A percentile compares a stretch with the other conserved stretches of the same genome.
Conservation (phyloP, 1,284 basidiomycete genomes). For the Earliella scabrosa region DNA sequence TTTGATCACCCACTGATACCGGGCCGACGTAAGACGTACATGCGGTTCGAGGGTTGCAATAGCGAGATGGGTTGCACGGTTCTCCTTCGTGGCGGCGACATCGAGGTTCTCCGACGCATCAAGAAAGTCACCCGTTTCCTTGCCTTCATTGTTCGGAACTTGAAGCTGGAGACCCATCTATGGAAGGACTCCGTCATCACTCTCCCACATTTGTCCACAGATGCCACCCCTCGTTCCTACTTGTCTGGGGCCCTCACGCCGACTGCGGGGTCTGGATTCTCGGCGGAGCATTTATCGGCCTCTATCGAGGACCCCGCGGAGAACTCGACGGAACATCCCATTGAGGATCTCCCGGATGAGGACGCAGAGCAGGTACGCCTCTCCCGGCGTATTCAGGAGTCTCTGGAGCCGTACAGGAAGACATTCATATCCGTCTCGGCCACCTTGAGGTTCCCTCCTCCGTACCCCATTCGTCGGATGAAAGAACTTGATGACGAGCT, state of each 20-base stretch:
- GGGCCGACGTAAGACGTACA: conserved; percentile 90
- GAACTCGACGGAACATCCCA: conserved; percentile 15
- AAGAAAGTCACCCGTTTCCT: conserved; percentile 94
- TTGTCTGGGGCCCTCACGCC: conserved; percentile 20
- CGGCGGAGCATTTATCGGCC: conserved; percentile 6
- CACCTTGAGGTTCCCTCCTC: conserved; percentile 88
- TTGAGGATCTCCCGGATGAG: conserved; percentile 66
- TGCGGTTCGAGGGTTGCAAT: conserved; percentile 96
- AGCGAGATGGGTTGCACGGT: conserved; percentile 94
- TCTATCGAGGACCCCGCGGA: conserved; percentile 27
- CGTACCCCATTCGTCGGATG: conserved; percentile 86
- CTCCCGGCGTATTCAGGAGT: conserved; percentile 75
- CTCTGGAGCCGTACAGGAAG: conserved; percentile 80
- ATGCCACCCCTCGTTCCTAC: conserved; percentile 59
- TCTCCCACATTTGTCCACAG: conserved; percentile 65
- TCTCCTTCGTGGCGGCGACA: conserved; percentile 88
- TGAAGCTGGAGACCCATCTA: conserved; percentile 93
- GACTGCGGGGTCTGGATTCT: conserved; percentile 15
- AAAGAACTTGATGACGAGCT: conserved; percentile 83
- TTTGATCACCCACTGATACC: conserved; percentile 94
- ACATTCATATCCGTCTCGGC: conserved; percentile 93
- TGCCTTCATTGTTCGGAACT: conserved; percentile 88
- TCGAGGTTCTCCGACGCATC: conserved; percentile 79
- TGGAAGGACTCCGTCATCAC: conserved; percentile 94
- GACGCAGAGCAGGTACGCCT: conserved; percentile 71